Conservation (phyloP, 2,329 filamentous ascomycete genomes). For the Alternaria sp. region DNA sequence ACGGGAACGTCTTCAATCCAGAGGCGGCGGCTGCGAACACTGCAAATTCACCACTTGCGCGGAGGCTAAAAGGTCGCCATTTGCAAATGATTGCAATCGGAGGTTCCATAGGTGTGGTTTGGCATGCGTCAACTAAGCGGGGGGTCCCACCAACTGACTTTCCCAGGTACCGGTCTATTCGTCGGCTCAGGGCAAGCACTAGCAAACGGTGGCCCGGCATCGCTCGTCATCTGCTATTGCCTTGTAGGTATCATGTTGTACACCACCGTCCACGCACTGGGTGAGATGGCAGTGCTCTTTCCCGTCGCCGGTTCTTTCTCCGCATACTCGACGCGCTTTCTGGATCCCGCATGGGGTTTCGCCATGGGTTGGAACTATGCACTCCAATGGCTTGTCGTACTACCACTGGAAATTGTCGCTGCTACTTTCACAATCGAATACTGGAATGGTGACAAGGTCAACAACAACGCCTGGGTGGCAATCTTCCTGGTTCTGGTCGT, state of each 20-base stretch:
- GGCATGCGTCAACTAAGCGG: constrained; percentile 12
- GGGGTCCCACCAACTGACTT: constrained; percentile 26
- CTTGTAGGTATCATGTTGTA: constrained; percentile 89
- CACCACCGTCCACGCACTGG: constrained; percentile 88
- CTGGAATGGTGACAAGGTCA: constrained; percentile 68
- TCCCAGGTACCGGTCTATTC: constrained; percentile 71
- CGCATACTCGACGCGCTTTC: constrained; percentile 87
- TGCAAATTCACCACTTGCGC: constrained; percentile 75
- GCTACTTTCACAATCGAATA: constrained; percentile 84
- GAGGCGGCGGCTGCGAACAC: constrained; percentile 69
- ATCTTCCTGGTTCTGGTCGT: constrained; percentile 82
- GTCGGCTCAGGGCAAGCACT: constrained; percentile 70
- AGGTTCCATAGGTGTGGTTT: constrained; percentile 71
- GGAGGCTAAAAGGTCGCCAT: constrained; percentile 66
- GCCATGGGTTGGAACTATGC: constrained; percentile 97
- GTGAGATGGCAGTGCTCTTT: constrained; percentile 89
- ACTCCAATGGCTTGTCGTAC: constrained; percentile 82
- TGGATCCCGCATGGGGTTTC: constrained; percentile 94
- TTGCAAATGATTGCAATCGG: constrained; percentile 98
- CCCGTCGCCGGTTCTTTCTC: constrained; percentile 93
- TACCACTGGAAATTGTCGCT: constrained; percentile 87
- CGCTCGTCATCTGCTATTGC: constrained; percentile 49
- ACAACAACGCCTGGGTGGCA: constrained; percentile 73
- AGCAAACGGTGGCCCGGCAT: constrained; percentile 51
- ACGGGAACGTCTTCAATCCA: constrained; percentile 68